These are phyloP conservation scores for Dryadomyces quercus-mongolicae DNA, from an alignment of 2,329 filamentous ascomycete species.

Conservation along the genomic window DNA sequence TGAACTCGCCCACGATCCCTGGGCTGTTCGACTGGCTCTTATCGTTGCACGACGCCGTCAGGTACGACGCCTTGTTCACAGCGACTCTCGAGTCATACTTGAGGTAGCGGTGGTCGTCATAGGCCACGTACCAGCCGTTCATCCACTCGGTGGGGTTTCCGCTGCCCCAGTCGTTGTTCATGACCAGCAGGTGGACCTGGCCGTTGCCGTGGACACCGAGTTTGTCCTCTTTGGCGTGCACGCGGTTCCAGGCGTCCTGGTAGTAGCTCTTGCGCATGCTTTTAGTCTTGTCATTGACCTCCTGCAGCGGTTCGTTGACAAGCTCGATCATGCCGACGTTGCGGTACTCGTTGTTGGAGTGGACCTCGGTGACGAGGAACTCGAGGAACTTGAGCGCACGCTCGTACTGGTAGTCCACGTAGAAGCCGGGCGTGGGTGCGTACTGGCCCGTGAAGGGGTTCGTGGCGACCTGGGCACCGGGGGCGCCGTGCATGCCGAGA, in stretches of 20 bases:
- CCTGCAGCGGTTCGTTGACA: slow-evolving; percentile 42
- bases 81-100: slow-evolving; percentile 32
- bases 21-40: slow-evolving; percentile 30
- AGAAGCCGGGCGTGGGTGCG: slow-evolving; percentile 28
- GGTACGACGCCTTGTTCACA: slow-evolving; percentile 33
- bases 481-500: slow-evolving; percentile 38
- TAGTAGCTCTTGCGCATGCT: slow-evolving; percentile 32
- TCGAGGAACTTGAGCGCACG: slow-evolving; percentile 42
- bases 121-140: slow-evolving; percentile 31
- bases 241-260: slow-evolving; percentile 28
- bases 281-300: slow-evolving; percentile 13
- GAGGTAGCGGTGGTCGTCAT: slow-evolving; percentile 47
- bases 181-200: slow-evolving; percentile 38
- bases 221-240: slow-evolving; percentile 34
- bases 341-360: slow-evolving; percentile 32
- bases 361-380: slow-evolving; percentile 40
- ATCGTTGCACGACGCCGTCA: slow-evolving; percentile 36
- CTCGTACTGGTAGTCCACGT: slow-evolving; percentile 41
- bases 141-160: slow-evolving; percentile 38
- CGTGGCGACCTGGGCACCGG: slow-evolving; percentile 31
- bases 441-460: slow-evolving; percentile 34
- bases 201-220: slow-evolving; percentile 28
- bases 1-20: slow-evolving; percentile 47
- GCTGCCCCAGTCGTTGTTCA: slow-evolving; percentile 40
- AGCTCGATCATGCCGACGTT: slow-evolving; percentile 48